Evolutionary conservation across 2,329 filamentous ascomycete genomes (phyloP).

Genomic region (Colletotrichum eleusines): DNA sequence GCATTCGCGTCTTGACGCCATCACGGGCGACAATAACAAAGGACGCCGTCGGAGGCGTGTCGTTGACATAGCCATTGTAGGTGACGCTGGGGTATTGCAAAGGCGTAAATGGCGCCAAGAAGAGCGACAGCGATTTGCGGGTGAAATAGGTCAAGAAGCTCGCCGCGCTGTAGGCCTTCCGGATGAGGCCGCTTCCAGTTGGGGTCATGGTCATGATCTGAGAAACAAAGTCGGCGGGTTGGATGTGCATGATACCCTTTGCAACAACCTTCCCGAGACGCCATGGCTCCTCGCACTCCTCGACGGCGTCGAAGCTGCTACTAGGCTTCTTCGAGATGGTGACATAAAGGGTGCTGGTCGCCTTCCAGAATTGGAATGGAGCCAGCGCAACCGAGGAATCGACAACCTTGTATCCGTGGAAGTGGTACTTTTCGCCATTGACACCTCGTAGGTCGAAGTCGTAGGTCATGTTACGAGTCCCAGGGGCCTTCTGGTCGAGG

Average conservation of each 20-base stretch:
- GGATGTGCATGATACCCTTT: slow-evolving; percentile 70
- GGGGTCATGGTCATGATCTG: slow-evolving; percentile 67
- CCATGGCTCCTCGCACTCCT: slow-evolving; percentile 53
- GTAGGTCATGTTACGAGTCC: slow-evolving; percentile 71
- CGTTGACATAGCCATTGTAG: slow-evolving; percentile 65
- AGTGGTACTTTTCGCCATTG: slow-evolving; percentile 64
- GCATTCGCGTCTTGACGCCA: slow-evolving; percentile 63
- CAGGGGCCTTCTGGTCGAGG: slow-evolving; percentile 63
- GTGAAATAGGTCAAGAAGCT: slow-evolving; percentile 69
- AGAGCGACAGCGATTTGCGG: slow-evolving; percentile 63
- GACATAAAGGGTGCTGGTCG: slow-evolving; percentile 72
- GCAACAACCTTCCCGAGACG: slow-evolving; percentile 62
- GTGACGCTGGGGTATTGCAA: slow-evolving; percentile 66
- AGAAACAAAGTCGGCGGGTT: slow-evolving; percentile 64
- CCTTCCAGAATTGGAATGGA: slow-evolving; percentile 68
- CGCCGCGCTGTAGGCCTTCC: slow-evolving; percentile 58
- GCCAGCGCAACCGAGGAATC: slow-evolving; percentile 70
- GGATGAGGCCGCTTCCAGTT: slow-evolving; percentile 60
- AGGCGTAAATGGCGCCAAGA: slow-evolving; percentile 66
- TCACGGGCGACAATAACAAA: slow-evolving; percentile 65
- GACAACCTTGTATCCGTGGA: slow-evolving; percentile 73
- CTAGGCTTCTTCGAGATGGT: slow-evolving; percentile 62
- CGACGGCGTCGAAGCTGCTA: slow-evolving; percentile 46
- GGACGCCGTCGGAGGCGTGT: slow-evolving; percentile 58
- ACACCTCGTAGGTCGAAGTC: slow-evolving; percentile 70